These are phyloP conservation scores for Acacia melanoxylon DNA, from an alignment of 306 rosid genomes.

Conservation along the genomic window DNA sequence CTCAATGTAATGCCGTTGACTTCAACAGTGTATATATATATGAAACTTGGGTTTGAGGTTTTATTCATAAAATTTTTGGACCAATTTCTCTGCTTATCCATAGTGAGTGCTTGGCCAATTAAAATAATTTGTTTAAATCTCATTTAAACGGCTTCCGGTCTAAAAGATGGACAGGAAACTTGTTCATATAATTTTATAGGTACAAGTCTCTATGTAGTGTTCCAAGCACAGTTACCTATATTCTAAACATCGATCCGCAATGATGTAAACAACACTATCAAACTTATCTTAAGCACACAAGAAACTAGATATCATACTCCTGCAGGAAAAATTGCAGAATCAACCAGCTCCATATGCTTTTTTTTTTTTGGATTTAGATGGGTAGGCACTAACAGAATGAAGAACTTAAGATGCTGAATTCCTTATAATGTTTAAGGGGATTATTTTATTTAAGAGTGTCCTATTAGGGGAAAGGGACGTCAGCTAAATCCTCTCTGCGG, in stretches of 20 bases:
- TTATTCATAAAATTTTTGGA: neutral
- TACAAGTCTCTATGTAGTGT: neutral
- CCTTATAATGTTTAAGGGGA: too few species aligned
- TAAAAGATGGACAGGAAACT: too few species aligned
- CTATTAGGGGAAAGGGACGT: slow-evolving; percentile 50
- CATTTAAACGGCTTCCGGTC: too few species aligned
- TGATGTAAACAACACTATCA: neutral
- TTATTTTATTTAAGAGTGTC: neutral
- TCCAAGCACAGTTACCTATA: neutral
- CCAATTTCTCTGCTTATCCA: too few species aligned
- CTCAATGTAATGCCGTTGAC: neutral
- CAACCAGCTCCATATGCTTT: neutral
- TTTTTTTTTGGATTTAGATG: too few species aligned
- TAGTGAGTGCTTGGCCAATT: too few species aligned
- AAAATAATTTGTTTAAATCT: too few species aligned
- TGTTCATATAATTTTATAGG: neutral
- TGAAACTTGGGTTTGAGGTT: neutral
- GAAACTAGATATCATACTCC: neutral
- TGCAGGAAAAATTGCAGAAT: neutral
- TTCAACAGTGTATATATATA: neutral
- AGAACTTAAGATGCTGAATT: too few species aligned
- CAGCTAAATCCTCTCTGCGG: slow-evolving; percentile 68
- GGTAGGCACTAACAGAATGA: too few species aligned
- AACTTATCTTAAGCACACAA: neutral
- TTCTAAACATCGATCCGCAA: neutral